Evolutionary conservation across 2,329 filamentous ascomycete genomes (phyloP).

Genomic region (Elsinoe batatas): DNA sequence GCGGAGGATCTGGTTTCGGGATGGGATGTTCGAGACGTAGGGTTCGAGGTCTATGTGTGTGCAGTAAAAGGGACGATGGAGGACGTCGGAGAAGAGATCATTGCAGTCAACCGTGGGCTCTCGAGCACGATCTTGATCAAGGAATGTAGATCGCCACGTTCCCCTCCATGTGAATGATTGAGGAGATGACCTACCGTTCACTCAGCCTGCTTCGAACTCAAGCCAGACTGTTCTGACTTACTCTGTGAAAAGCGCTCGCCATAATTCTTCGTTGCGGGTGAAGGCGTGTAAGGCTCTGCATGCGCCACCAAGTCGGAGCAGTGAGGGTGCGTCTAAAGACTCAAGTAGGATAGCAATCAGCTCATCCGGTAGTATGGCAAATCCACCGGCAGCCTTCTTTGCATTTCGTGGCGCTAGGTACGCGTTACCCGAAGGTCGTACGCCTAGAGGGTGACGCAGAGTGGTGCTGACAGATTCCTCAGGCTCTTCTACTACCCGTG

Average conservation of each 20-base stretch:
- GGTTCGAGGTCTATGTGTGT: slow-evolving; percentile 60
- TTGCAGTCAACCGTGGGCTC: slow-evolving; percentile 58
- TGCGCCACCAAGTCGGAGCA: slow-evolving; percentile 61
- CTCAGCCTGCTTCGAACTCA: slow-evolving; percentile 21
- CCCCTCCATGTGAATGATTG: slow-evolving; percentile 59
- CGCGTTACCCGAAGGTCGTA: slow-evolving; percentile 82
- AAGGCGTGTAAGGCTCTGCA: slow-evolving; percentile 85
- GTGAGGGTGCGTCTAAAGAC: slow-evolving; percentile 52
- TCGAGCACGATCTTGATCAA: slow-evolving; percentile 47
- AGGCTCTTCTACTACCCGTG: slow-evolving; percentile 17
- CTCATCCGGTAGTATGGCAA: slow-evolving; percentile 69
- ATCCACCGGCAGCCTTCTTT: slow-evolving; percentile 54
- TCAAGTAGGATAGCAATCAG: slow-evolving; percentile 67
- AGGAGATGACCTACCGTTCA: slow-evolving; percentile 33
- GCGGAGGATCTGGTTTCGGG: slow-evolving; percentile 60
- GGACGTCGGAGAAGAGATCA: slow-evolving; percentile 76
- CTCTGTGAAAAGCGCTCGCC: slow-evolving; percentile 77
- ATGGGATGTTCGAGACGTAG: slow-evolving; percentile 63
- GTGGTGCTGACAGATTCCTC: slow-evolving; percentile 36
- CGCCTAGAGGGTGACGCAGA: slow-evolving; percentile 67
- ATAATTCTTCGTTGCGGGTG: slow-evolving; percentile 72
- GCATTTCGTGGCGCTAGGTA: slow-evolving; percentile 58
- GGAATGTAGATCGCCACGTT: slow-evolving; percentile 72
- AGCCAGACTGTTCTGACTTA: slow-evolving; percentile 45
- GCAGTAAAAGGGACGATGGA: slow-evolving; percentile 86